These are phyloP conservation scores for Candida yuanshanica DNA, from an alignment of 805 yeast genomes.

Conservation along the genomic window DNA sequence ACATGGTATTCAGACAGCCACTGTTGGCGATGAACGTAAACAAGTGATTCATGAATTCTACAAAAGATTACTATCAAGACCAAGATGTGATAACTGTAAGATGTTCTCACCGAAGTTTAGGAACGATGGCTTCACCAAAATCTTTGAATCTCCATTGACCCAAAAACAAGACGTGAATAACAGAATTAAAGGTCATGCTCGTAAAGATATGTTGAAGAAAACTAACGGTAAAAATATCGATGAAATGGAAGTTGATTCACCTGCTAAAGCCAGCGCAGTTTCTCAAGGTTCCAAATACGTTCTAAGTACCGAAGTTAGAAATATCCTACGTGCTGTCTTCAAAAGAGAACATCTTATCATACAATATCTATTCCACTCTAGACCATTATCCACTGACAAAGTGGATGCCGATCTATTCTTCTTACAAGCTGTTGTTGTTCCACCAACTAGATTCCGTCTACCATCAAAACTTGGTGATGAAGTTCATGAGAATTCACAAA, in stretches of 20 bases:
- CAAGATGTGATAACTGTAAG: conserved; percentile 93
- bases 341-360: conserved; percentile 63
- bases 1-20: conserved; percentile 72
- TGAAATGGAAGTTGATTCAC: conserved; percentile 26
- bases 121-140: conserved; percentile 90
- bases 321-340: conserved; percentile 71
- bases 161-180: conserved; percentile 81
- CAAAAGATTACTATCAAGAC: conserved; percentile 63
- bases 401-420: conserved; percentile 80
- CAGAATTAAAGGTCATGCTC: conserved; percentile 69
- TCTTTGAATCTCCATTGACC: conserved; percentile 79
- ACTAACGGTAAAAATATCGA: conserved; percentile 16
- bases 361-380: conserved; percentile 72
- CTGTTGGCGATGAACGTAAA: conserved; percentile 86
- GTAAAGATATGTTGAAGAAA: conserved; percentile 61
- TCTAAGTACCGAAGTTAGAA: conserved; percentile 80
- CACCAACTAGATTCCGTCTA: conserved; percentile 92
- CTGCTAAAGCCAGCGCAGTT: conserved; percentile 21
- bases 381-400: conserved; percentile 50
- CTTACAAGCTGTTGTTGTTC: conserved; percentile 82
- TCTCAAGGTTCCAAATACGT: conserved; percentile 80
- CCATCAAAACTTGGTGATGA: conserved; percentile 98
- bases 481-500: conserved; percentile 90
- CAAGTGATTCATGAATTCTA: conserved; percentile 66
- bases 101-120: conserved; percentile 92